phyloP scores from a whole-genome alignment of 1,139 yeast genomes.

The Pichia sp. region DNA sequence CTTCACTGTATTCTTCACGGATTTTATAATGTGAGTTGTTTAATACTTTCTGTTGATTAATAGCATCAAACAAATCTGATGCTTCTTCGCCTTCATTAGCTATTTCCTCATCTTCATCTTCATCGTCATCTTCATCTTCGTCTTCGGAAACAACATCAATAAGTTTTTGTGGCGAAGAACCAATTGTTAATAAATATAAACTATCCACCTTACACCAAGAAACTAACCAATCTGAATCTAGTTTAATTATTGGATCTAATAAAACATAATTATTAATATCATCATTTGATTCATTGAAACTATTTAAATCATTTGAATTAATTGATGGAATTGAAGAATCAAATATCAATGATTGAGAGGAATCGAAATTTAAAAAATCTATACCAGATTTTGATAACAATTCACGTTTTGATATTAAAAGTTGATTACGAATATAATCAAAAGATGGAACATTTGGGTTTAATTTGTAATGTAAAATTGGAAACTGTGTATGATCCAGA shows the following conservation, averaged over 20 bases:
- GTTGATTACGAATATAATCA: slow-evolving; percentile 25
- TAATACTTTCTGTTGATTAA: not conserved
- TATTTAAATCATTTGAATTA: too few species aligned
- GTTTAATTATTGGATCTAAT: slow-evolving; percentile 24
- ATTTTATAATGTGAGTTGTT: not conserved
- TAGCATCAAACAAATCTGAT: not conserved
- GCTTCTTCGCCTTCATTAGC: slow-evolving; percentile 7
- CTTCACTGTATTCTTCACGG: not conserved
- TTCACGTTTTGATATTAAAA: slow-evolving; percentile 14
- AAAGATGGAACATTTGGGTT: slow-evolving; percentile 37
- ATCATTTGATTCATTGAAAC: too few species aligned
- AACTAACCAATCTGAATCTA: slow-evolving; percentile 26
- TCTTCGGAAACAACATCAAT: slow-evolving; percentile 27
- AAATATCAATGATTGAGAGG: not conserved
- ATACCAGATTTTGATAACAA: slow-evolving; percentile 3
- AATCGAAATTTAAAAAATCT: not conserved
- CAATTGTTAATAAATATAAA: slow-evolving; percentile 23
- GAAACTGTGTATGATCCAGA: slow-evolving; percentile 40
- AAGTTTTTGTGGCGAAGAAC: slow-evolving; percentile 15
- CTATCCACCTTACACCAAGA: slow-evolving; percentile 24
- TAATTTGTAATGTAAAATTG: slow-evolving; percentile 4
- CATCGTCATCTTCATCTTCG: slow-evolving; percentile 25
- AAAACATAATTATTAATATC: slow-evolving; percentile 8
- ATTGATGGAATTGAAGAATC: not conserved
- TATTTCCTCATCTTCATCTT: slow-evolving; percentile 7